Conservation (phyloP, 2,329 filamentous ascomycete genomes). For the Keithomyces neogunnii region DNA sequence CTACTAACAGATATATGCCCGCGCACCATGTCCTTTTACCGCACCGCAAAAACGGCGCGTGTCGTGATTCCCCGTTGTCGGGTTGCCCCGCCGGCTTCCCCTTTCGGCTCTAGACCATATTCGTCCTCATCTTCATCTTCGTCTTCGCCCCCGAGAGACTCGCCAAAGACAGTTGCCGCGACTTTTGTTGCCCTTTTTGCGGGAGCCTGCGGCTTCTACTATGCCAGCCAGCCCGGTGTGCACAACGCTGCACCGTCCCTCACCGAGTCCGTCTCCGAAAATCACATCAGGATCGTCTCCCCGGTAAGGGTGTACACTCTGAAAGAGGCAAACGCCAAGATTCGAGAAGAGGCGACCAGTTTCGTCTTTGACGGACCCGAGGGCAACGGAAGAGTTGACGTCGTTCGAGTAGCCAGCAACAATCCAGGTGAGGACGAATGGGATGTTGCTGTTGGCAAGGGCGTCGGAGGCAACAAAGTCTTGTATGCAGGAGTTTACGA, state of each 20-base stretch:
- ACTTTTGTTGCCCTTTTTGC: background rate
- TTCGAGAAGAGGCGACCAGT: constrained; percentile 21
- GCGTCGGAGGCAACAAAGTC: constrained; percentile 18
- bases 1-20: background rate
- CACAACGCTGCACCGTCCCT: background rate
- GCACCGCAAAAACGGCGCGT: background rate
- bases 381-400: constrained; percentile 22
- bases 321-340: constrained; percentile 18
- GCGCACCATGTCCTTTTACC: background rate
- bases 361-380: constrained; percentile 20
- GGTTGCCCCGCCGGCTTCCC: background rate
- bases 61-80: background rate
- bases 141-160: background rate
- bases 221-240: background rate
- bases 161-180: background rate
- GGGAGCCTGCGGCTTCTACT: background rate
- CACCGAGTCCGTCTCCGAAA: constrained; percentile 9
- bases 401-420: constrained; percentile 26
- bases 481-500: constrained; percentile 36
- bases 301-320: constrained; percentile 18
- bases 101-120: background rate
- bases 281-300: constrained; percentile 15
- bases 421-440: constrained; percentile 27
- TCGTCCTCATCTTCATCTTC: background rate
- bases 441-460: constrained; percentile 21